phyloP scores from a whole-genome alignment of 148 eudicot species.

The Drosera capensis region DNA sequence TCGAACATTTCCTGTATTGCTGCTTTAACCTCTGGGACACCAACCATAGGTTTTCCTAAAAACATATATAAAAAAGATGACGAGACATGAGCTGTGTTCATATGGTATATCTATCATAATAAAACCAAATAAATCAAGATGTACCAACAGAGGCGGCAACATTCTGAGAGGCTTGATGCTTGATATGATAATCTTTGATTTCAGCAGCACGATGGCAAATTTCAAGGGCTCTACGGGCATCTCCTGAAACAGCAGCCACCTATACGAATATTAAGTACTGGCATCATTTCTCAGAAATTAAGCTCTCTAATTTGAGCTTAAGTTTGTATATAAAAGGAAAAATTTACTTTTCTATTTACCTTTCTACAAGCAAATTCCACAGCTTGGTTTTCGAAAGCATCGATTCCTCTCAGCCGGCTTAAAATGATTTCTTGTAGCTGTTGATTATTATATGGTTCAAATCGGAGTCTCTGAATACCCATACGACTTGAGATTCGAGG shows the following conservation, averaged over 20 bases:
- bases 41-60: constrained; percentile 55
- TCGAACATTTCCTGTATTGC: constrained; percentile 98
- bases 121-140: too few relatives aligned
- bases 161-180: constrained; percentile 25
- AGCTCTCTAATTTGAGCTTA: too few relatives aligned
- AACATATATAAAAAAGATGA: constrained; percentile 5
- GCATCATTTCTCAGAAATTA: too few relatives aligned
- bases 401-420: constrained; percentile 84
- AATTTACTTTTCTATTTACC: constrained; percentile 20
- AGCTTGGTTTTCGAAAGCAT: constrained; percentile 92
- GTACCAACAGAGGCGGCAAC: constrained; percentile 35
- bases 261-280: too few relatives aligned
- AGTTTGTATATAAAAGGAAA: neutral
- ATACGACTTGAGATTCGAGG: constrained; percentile 96
- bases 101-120: too few relatives aligned
- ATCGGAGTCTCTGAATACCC: constrained; percentile 95
- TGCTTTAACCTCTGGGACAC: constrained; percentile 85
- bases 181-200: constrained; percentile 63
- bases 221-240: constrained; percentile 94
- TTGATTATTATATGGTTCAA: constrained; percentile 79
- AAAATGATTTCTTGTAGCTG: constrained; percentile 94
- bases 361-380: constrained; percentile 92
- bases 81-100: neutral
- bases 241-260: constrained; percentile 99
- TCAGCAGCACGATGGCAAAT: constrained; percentile 98